Conservation (phyloP, 1,284 basidiomycete species). For the Volvariella surrecta region DNA sequence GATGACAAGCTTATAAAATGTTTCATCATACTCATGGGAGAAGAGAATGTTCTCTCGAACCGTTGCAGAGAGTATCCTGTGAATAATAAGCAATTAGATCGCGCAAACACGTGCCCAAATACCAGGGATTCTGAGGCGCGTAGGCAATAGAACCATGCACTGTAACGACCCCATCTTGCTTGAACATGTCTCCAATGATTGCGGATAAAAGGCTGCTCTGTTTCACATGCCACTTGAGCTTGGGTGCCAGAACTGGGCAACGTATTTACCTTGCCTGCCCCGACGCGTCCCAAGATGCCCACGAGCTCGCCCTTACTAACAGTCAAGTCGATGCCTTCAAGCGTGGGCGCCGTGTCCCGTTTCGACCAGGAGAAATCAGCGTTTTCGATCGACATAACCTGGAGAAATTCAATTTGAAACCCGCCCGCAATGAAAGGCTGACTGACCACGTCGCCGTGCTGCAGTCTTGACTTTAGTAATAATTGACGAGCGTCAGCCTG, state of each 20-base stretch:
- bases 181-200: slow-evolving; percentile 85
- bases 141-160: slow-evolving; percentile 80
- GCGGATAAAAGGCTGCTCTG: slow-evolving; percentile 68
- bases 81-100: slow-evolving; percentile 3
- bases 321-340: slow-evolving; percentile 72
- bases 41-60: slow-evolving; percentile 88
- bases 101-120: slow-evolving; percentile 10
- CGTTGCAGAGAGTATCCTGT: slow-evolving; percentile 75
- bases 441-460: slow-evolving; percentile 62
- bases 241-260: slow-evolving; percentile 1
- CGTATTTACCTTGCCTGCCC: slow-evolving; percentile 75
- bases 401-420: slow-evolving; percentile 4
- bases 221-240: background rate
- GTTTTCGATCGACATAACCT: slow-evolving; percentile 62
- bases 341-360: slow-evolving; percentile 45
- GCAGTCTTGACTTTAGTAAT: slow-evolving; percentile 33
- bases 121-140: slow-evolving; percentile 88
- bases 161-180: slow-evolving; percentile 63
- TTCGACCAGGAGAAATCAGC: slow-evolving; percentile 79
- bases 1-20: slow-evolving; percentile 66
- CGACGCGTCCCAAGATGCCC: slow-evolving; percentile 84
- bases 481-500: slow-evolving; percentile 65
- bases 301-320: slow-evolving; percentile 84
- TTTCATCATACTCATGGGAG: slow-evolving; percentile 80
- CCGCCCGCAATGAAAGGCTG: slow-evolving; percentile 2